Base-by-base conservation (phyloP, 108 stramenopile genomes). In the Thalassiosira profunda region DNA sequence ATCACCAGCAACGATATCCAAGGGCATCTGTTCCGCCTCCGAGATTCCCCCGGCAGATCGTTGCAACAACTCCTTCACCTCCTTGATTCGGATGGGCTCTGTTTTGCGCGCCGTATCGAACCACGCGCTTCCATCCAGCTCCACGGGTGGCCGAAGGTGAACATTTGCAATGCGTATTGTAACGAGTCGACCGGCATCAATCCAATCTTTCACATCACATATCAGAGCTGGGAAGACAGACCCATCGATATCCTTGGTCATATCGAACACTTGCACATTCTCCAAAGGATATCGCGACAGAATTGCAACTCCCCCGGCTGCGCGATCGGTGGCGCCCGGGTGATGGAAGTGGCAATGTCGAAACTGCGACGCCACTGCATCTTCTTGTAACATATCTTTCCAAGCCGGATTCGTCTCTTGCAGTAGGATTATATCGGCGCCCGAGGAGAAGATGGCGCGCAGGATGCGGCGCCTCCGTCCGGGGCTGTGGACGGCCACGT, bases 121-220 rank as follows among this genome's bases (percentile, higher is more conserved):
- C 76, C 76, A 64, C 17, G 68, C 67, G 35, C 37, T 70, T 34
- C 76, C 76, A 58, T 77, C 76, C 38, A 77, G 31, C 18, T 77
- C 52, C 4, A 77, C 55, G 21, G 76, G 76, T 52, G 76, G 76
- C 44, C 76, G 61, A 17, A 77, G 44, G 43, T 77, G 76, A 25
- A 77, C 31, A 55, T 72, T 72, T 3, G 61, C 71, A 45, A 72
- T 15, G 5, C 33, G 30, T 3, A 67, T 35, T 55, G 65, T 28
- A 26, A 66, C 46, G 6, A 29, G 1, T 4, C 6, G 15, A 40
- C 29, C 35, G 33, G 2, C 28, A 9, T 21, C 5, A 40, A n/a
- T 45, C 15, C 7, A 23, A 26, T 23, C 48, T 21, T 28, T 24
- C 33, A 70, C 56, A n/a, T 49, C 60, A 26, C 53, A 69, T 1